Percentiles rank a stretch among this genome's conserved stretches.
Conservation (phyloP, 768 basidiomycete genomes). For the Albatrellus ellisii region DNA sequence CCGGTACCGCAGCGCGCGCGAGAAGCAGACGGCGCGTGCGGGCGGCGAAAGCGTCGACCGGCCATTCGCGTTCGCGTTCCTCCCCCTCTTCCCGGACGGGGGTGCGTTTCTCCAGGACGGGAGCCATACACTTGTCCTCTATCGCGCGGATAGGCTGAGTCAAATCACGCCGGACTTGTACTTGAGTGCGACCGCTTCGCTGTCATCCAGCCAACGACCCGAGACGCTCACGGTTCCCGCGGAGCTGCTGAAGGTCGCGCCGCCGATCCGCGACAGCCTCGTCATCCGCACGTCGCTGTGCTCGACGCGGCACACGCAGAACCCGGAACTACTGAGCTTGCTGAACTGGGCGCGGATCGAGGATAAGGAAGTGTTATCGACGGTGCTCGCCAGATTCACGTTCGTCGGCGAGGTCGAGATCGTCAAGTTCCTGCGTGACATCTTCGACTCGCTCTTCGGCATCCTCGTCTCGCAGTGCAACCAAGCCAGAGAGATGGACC, state of each 20-base stretch:
- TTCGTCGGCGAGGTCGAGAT: conserved; percentile 94
- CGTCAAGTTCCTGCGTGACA: conserved; percentile 81
- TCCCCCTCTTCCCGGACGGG: conserved; percentile 71
- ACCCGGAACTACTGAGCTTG: conserved; percentile 67
- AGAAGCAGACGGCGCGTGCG: conserved; percentile 28
- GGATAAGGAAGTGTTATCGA: conserved; percentile 52
- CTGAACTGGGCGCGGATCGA: conserved; percentile 68
- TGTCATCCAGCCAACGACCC: conserved; percentile 38
- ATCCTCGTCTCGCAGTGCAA: conserved; percentile 72
- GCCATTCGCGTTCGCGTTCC: conserved; percentile 87
- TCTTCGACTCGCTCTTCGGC: conserved; percentile 87
- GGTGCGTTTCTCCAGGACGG: conserved; percentile 83
- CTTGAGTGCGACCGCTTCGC: conserved; percentile 51
- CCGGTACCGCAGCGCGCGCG: conserved; percentile 50
- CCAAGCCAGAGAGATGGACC: conserved; percentile 66
- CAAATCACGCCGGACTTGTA: conserved; percentile 60
- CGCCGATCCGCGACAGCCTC: conserved; percentile 64
- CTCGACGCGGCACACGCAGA: conserved; percentile 88
- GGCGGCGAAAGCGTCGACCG: conserved; percentile 38
- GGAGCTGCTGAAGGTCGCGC: conserved; percentile 51
- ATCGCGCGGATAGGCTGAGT: conserved; percentile 60
- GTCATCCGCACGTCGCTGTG: conserved; percentile 81
- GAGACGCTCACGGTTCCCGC: conserved; percentile 46
- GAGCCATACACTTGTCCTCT: conserved; percentile 72
- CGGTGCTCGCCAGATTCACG: conserved; percentile 70